Evolutionary conservation across 2,329 filamentous ascomycete genomes (phyloP), one percentile per base, ranked within the genome.

Genomic region (Cryphonectria carpinicola): DNA sequence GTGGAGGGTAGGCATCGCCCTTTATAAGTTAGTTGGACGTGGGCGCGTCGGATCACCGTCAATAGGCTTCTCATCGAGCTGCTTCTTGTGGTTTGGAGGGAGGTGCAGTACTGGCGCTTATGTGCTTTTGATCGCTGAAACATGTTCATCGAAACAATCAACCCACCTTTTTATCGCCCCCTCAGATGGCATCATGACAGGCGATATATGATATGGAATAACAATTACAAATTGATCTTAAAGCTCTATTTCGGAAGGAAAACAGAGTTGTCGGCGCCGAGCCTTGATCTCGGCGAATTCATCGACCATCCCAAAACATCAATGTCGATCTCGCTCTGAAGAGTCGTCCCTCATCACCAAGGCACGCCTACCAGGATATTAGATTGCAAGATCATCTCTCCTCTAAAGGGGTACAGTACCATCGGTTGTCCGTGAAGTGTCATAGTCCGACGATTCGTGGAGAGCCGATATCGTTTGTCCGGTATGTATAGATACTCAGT

Each of bases 261-360:
- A 46, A 37, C 56, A 70, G 39, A 17, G 35, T 67, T 64, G 70
- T 71, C 70, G 70, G 70, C 70, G 58, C 70, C 70, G 70, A 71
- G 28, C 22, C 13, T 54, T 68, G 43, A 63, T 64, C 67, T 71
- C 70, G 70, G 70, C 49, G 58, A 46, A 54, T 54, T 70, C 35
- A 22, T 68, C 60, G 60, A 61, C n/a, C 4, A 11, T 39, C 17
- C 22, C 32, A 37, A 6, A 13, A 8, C 35, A 41, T 56, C 28
- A 28, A 62, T 22, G 28, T 60, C 69, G 37, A 41, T 49, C 46
- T 39, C 8, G 35, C 52, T 14, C 37, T 60, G 22, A 14, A 43
- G 13, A 19, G 35, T 32, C 8, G n/a, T 46, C 69, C 46, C 65
- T 43, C 22, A 35, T 56, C 28, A 19, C 28, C 32, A n/a, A 41